Conservation (phyloP, 495 filamentous ascomycete genomes). For the Mytilinidion resinicola region DNA sequence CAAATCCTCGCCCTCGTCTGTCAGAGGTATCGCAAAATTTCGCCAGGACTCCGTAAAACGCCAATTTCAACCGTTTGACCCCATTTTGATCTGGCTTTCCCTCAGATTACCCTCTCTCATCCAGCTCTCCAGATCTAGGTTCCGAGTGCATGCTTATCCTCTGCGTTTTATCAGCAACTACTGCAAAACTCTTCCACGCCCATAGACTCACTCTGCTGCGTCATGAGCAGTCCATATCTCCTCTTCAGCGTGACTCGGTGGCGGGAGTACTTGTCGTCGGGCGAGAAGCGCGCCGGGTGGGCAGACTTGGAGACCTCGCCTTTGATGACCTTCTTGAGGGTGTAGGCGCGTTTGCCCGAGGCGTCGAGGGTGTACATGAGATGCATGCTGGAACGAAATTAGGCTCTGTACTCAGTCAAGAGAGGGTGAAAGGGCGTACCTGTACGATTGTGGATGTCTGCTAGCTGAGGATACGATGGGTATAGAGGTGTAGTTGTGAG, state of each 20-base stretch:
- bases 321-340: slow-evolving; percentile 71
- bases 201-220: slow-evolving; percentile 65
- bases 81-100: too few relatives aligned
- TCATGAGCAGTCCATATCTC: slow-evolving; percentile 79
- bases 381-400: slow-evolving; percentile 54
- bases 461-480: too few relatives aligned
- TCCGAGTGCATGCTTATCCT: slow-evolving; percentile 31
- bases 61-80: neutral
- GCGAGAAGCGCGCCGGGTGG: slow-evolving; percentile 93
- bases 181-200: neutral
- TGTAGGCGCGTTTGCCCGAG: slow-evolving; percentile 80
- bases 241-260: slow-evolving; percentile 91
- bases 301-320: slow-evolving; percentile 88
- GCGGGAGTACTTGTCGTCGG: slow-evolving; percentile 95
- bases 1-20: too few relatives aligned
- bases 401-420: neutral
- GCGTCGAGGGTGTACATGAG: slow-evolving; percentile 78
- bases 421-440: neutral
- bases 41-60: neutral
- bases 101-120: neutral
- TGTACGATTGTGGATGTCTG: neutral
- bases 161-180: slow-evolving; percentile 14
- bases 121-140: slow-evolving; percentile 14
- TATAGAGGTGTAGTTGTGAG: too few relatives aligned
- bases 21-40: neutral